These are phyloP conservation scores for Ramaria sp. DNA, from an alignment of 768 basidiomycete genomes.

Conservation along the genomic window DNA sequence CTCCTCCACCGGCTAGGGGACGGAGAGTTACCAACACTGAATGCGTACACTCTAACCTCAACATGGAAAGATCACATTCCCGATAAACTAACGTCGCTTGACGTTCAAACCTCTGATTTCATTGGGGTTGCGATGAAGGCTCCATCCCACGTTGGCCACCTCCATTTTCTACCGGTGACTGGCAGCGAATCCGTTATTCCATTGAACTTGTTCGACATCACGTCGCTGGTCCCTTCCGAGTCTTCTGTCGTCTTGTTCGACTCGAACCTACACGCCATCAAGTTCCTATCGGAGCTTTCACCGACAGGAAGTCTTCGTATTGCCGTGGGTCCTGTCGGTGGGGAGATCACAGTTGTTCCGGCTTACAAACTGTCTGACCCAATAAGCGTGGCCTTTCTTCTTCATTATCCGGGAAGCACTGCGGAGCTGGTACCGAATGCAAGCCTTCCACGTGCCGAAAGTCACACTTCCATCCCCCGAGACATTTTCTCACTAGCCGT, in stretches of 20 bases:
- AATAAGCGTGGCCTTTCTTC: neutral
- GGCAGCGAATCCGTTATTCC: neutral
- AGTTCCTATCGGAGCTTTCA: neutral
- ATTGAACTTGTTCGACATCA: neutral
- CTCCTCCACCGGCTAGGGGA: neutral
- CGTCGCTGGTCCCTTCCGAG: neutral
- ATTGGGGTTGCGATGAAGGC: neutral
- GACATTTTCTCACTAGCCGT: neutral
- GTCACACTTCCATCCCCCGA: neutral
- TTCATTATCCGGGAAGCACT: neutral
- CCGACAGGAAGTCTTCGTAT: neutral
- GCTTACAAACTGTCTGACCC: neutral
- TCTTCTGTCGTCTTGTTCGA: neutral
- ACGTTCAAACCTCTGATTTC: neutral
- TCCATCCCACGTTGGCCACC: neutral
- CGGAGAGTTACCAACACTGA: neutral
- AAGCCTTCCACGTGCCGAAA: neutral
- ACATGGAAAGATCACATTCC: neutral
- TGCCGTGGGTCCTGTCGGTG: neutral
- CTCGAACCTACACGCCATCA: neutral
- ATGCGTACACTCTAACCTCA: neutral
- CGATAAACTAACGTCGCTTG: neutral
- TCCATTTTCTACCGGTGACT: neutral
- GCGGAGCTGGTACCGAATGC: neutral
- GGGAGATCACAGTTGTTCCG: neutral